Evolutionary conservation across 2,329 filamentous ascomycete genomes (phyloP), one percentile per base, ranked within the genome.

Genomic region (Beauveria varroae): DNA sequence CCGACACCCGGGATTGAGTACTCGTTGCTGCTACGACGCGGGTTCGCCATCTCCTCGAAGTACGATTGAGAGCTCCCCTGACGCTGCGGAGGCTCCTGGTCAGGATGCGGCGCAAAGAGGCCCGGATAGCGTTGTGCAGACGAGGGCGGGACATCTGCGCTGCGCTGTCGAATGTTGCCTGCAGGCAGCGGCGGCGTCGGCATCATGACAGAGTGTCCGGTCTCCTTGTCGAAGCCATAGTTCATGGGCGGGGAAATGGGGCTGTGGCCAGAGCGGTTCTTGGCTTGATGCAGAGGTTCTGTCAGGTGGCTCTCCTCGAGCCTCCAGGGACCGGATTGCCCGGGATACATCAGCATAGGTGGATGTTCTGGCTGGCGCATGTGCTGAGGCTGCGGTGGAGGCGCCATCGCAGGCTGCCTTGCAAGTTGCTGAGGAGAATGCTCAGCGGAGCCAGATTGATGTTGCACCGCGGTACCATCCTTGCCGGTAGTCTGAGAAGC

Each of bases 251-350:
- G 64, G 52, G 72, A 71, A 3, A 70, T 68, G 52, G 64, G 63
- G 20, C 66, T 67, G 2, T 71, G 71, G 20, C 69, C 71, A 24
- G 73, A 67, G 22, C 74, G 71, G 54, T 73, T 73, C 57, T 71
- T 71, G 3, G 73, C 67, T 3, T 64, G 61, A 57, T 75, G 71
- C 20, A 84, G 73, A 28, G 83, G 83, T 64, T 81, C 77, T 1
- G 77, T 71, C 41, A 85, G 72, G 62, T 81, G 76, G 10, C 82
- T 85, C 69, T 84, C 81, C 64, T 84, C 76, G 6, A 82, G 69
- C 55, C 78, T 81, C 82, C 82, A 85, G 20, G 74, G 73, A 0
- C 76, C 78, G n/a, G 73, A 70, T 1, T 70, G 65, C 28, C 65
- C 66, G 28, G 66, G 65, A 34, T 64, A 63, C 41, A 70, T 58